These are phyloP conservation scores for Tricholomella constricta DNA, from an alignment of 768 basidiomycete species.

Conservation along the genomic window DNA sequence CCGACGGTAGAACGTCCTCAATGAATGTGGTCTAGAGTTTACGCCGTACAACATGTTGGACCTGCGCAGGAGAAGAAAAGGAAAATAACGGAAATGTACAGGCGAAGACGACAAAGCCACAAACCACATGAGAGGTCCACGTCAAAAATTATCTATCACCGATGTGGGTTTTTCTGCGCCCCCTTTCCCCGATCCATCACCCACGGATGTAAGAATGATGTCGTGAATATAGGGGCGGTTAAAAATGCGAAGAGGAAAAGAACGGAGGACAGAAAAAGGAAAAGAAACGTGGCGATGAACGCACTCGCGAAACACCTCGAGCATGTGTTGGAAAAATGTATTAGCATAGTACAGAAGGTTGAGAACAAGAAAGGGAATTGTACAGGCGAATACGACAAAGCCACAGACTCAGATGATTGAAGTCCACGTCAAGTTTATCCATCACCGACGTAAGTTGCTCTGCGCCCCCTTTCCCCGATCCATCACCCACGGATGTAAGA, in stretches of 20 bases:
- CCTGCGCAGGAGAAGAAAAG: no score
- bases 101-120: background rate
- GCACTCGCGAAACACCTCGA: background rate
- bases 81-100: background rate
- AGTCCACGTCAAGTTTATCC: background rate
- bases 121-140: background rate
- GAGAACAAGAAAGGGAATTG: background rate
- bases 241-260: background rate
- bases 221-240: slow-evolving; percentile 73
- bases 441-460: slow-evolving; percentile 29
- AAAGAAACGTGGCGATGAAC: background rate
- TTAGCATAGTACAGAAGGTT: slow-evolving; percentile 6
- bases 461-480: slow-evolving; percentile 87
- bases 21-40: no score
- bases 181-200: slow-evolving; percentile 79
- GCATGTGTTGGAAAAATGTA: background rate
- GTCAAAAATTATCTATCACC: background rate
- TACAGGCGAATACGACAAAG: background rate
- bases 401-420: background rate
- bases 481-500: slow-evolving; percentile 49
- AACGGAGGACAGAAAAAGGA: slow-evolving; percentile 37
- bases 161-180: slow-evolving; percentile 53
- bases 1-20: no score
- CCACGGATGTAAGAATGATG: slow-evolving; percentile 53
- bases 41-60: no score